Conservation (phyloP, 2,329 filamentous ascomycete genomes). For the Neonectria hederae region DNA sequence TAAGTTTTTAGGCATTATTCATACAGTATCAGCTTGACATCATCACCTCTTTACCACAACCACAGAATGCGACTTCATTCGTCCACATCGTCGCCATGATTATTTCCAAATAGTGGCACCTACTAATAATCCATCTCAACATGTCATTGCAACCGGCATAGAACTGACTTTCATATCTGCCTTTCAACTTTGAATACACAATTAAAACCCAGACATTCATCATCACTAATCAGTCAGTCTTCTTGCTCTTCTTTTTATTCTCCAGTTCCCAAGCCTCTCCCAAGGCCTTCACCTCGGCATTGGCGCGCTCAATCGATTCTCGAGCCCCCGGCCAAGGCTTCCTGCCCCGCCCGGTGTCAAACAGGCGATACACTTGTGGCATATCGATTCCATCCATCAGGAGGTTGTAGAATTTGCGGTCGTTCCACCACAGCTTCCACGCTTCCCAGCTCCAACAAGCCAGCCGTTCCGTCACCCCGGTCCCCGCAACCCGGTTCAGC, state of each 20-base stretch:
- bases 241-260: constrained; percentile 36
- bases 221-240: not conserved
- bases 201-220: not conserved
- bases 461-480: constrained; percentile 52
- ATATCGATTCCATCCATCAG: constrained; percentile 51
- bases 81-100: not conserved
- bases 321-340: constrained; percentile 52
- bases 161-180: too few species aligned
- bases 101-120: not conserved
- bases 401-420: constrained; percentile 52
- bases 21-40: not conserved
- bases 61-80: not conserved
- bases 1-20: not conserved
- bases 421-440: constrained; percentile 56
- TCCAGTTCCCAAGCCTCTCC: constrained; percentile 36
- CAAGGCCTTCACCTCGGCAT: constrained; percentile 34
- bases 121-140: not conserved
- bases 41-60: not conserved
- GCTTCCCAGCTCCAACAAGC: constrained; percentile 50
- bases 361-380: constrained; percentile 52
- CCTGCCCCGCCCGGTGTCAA: constrained; percentile 51
- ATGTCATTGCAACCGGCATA: not conserved
- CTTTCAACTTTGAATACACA: not conserved
- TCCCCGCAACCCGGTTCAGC: constrained; percentile 54
- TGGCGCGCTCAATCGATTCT: constrained; percentile 43